phyloP scores from a whole-genome alignment of 176 grass and related monocot species.

The Triticum urartu region DNA sequence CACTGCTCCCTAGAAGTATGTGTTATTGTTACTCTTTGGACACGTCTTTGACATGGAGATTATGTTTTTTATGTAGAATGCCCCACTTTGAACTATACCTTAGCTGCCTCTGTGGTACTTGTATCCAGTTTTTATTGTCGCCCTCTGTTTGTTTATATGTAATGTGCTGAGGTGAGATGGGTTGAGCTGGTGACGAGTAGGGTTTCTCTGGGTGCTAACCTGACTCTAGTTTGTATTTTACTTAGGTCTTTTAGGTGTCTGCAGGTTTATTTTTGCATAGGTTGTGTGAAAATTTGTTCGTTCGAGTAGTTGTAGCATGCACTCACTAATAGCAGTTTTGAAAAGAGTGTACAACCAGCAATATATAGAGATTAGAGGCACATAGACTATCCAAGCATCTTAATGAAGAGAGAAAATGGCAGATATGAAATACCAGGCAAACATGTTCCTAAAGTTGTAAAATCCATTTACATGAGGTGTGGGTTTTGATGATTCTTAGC shows the following conservation, averaged over 20 bases:
- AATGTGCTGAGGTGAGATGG: not conserved
- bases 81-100: not conserved
- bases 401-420: not conserved
- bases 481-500: not conserved
- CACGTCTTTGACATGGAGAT: not conserved
- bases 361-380: not conserved
- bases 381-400: not conserved
- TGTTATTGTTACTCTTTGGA: not conserved
- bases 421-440: not conserved
- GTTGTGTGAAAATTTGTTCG: not conserved
- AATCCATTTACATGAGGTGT: not conserved
- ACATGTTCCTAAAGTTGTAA: not conserved
- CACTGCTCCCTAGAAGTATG: not conserved
- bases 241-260: not conserved
- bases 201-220: not conserved
- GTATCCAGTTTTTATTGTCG: not conserved
- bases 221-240: not conserved
- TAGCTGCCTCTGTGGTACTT: not conserved
- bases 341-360: not conserved
- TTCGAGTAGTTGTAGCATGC: not conserved
- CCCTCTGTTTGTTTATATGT: not conserved
- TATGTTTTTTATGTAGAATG: not conserved
- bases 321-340: not conserved
- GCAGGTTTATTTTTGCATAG: not conserved
- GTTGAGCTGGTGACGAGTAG: not conserved